Percentiles rank a stretch among this genome's conserved stretches.
These are phyloP conservation scores for Plasmodium sp. DNA, from an alignment of 169 alveolate species.

Conservation along the genomic window DNA sequence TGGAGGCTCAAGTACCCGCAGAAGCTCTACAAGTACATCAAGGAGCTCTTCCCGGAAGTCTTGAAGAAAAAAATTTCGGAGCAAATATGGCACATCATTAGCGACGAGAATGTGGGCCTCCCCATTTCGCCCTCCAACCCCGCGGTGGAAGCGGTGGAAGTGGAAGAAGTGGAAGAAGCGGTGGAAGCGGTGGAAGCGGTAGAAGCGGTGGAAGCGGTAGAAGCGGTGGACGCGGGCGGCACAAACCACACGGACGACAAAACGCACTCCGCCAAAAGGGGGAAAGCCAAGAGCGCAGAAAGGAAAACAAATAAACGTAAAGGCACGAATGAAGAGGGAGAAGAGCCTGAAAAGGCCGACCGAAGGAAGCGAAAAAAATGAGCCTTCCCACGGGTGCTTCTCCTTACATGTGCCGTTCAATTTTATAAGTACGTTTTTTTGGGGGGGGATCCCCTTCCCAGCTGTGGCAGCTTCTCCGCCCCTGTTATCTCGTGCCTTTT, in stretches of 20 bases:
- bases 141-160: background rate
- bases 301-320: conserved; percentile 12
- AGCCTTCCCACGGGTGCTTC: background rate
- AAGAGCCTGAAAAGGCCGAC: background rate
- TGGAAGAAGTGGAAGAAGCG: background rate
- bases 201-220: background rate
- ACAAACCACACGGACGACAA: background rate
- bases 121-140: background rate
- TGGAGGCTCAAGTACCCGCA: conserved; percentile 86
- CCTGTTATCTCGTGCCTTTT: background rate
- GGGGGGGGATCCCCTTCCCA: background rate
- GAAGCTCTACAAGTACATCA: conserved; percentile 58
- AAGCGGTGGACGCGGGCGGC: background rate
- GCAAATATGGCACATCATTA: conserved; percentile 25
- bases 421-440: background rate
- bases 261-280: background rate
- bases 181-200: background rate
- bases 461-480: background rate
- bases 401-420: background rate
- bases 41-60: conserved; percentile 74
- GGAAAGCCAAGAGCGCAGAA: background rate
- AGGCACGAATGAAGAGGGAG: background rate
- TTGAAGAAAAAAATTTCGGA: conserved; percentile 52
- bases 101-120: conserved; percentile 18
- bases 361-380: conserved; percentile 4